Conservation (phyloP, 257 asterid genomes). For the Gardenia jasminoides region DNA sequence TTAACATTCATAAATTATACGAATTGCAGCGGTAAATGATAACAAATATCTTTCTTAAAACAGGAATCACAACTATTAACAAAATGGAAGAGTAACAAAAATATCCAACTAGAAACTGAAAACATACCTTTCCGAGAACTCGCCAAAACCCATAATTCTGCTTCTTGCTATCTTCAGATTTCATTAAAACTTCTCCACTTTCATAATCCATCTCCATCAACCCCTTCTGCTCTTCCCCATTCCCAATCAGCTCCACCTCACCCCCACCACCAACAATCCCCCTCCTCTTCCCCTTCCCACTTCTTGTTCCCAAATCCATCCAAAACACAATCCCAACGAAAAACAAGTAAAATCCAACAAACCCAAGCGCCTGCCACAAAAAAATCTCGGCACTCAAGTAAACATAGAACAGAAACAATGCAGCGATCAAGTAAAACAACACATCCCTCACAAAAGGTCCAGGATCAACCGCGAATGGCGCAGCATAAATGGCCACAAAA, state of each 20-base stretch:
- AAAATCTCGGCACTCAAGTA: constrained; percentile 95
- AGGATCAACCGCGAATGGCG: constrained; percentile 84
- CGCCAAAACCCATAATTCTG: constrained; percentile 35
- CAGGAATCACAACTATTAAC: constrained; percentile 7
- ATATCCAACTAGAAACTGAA: constrained; percentile 6
- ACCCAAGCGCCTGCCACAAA: constrained; percentile 96
- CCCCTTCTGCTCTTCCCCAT: constrained; percentile 27
- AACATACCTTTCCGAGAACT: constrained; percentile 50
- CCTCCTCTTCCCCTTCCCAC: constrained; percentile 32
- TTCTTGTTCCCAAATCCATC: constrained; percentile 71
- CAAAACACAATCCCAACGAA: constrained; percentile 89
- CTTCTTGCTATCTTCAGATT: constrained; percentile 30
- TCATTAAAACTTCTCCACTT: constrained; percentile 36
- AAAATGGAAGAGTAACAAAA: constrained; percentile 11
- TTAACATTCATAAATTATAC: background rate
- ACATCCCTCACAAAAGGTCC: constrained; percentile 90
- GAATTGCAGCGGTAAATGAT: background rate
- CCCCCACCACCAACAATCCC: constrained; percentile 23
- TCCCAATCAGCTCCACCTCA: constrained; percentile 33
- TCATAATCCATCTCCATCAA: constrained; percentile 51
- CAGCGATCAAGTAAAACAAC: constrained; percentile 76
- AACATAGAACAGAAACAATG: constrained; percentile 74
- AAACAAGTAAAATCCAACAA: constrained; percentile 82
- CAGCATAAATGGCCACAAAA: constrained; percentile 81
- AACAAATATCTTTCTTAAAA: background rate